Percentiles rank a stretch among this genome's conserved stretches.
Evolutionary conservation across 371 early-diverging fungal species (phyloP).

Genomic region (Mucor lusitanicus): DNA sequence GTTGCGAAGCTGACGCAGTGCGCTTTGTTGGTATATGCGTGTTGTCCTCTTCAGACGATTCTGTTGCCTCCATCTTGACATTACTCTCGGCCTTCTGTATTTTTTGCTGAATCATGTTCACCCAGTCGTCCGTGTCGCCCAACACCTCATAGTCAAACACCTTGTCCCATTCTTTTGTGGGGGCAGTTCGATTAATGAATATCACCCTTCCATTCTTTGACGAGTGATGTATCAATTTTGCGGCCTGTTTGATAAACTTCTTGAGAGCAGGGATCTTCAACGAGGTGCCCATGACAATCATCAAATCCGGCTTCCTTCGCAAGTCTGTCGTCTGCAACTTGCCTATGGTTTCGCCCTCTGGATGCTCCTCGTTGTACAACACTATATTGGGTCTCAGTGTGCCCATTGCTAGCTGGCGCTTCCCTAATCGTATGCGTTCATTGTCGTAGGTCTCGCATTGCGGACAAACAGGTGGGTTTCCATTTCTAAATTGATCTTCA

Average conservation of each 20-base stretch:
- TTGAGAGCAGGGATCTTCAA: slow-evolving; percentile 94
- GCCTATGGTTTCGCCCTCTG: slow-evolving; percentile 85
- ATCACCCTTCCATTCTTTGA: slow-evolving; percentile 46
- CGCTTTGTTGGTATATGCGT: not conserved
- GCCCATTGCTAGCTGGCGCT: slow-evolving; percentile 79
- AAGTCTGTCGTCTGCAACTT: slow-evolving; percentile 64
- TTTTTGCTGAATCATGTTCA: slow-evolving; percentile 25
- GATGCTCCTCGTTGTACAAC: slow-evolving; percentile 96
- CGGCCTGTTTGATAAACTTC: slow-evolving; percentile 85
- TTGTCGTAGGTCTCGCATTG: slow-evolving; percentile 64
- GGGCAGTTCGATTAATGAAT: slow-evolving; percentile 64
- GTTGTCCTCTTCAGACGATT: not conserved
- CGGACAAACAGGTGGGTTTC: slow-evolving; percentile 79
- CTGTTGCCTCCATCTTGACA: not conserved
- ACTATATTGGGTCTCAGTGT: slow-evolving; percentile 94
- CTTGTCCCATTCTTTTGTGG: slow-evolving; percentile 80
- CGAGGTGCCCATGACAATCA: slow-evolving; percentile 98
- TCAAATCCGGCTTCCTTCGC: slow-evolving; percentile 78
- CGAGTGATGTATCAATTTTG: slow-evolving; percentile 43
- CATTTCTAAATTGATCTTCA: slow-evolving; percentile 63
- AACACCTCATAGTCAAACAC: slow-evolving; percentile 88
- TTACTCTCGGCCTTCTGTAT: not conserved
- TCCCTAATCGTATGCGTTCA: slow-evolving; percentile 67
- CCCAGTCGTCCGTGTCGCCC: slow-evolving; percentile 80
- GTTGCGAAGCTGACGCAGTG: not conserved